Percentiles rank a stretch among this genome's conserved stretches.
Evolutionary conservation across 202 grass and related monocot genomes (phyloP).

Genomic region (Alloteropsis angusta): DNA sequence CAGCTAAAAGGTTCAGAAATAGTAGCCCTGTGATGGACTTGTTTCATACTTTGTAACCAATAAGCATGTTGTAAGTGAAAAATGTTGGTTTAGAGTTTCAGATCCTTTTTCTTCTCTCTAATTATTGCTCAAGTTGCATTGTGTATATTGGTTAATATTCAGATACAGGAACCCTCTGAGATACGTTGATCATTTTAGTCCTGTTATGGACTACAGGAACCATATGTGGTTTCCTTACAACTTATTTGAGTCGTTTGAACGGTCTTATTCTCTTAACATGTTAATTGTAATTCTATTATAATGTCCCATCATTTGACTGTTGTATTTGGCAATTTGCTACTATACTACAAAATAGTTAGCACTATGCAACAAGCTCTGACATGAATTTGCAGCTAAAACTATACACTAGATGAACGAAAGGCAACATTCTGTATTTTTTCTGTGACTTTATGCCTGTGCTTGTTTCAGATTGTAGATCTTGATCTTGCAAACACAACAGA

Average conservation of each 20-base stretch:
- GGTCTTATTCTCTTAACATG: background rate
- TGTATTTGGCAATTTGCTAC: background rate
- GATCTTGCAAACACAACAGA: slow-evolving; percentile 86
- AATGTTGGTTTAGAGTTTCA: background rate
- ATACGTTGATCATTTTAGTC: background rate
- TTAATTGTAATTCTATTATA: background rate
- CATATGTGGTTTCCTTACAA: background rate
- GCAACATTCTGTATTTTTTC: background rate
- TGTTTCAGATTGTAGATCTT: slow-evolving; percentile 73
- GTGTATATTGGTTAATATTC: background rate
- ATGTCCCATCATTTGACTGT: background rate
- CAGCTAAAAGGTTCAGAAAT: background rate
- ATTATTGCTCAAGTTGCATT: background rate
- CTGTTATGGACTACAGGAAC: background rate
- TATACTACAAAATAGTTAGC: background rate
- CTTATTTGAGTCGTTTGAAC: background rate
- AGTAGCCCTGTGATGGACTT: background rate
- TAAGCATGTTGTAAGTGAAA: background rate
- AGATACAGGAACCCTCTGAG: background rate
- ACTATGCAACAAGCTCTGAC: background rate
- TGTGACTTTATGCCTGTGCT: background rate
- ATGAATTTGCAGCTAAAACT: slow-evolving; percentile 18
- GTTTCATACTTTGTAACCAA: background rate
- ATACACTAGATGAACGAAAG: background rate
- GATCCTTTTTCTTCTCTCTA: background rate